Evolutionary conservation across 441 rosid species (phyloP).

Genomic region (Pelargonium citronellum): DNA sequence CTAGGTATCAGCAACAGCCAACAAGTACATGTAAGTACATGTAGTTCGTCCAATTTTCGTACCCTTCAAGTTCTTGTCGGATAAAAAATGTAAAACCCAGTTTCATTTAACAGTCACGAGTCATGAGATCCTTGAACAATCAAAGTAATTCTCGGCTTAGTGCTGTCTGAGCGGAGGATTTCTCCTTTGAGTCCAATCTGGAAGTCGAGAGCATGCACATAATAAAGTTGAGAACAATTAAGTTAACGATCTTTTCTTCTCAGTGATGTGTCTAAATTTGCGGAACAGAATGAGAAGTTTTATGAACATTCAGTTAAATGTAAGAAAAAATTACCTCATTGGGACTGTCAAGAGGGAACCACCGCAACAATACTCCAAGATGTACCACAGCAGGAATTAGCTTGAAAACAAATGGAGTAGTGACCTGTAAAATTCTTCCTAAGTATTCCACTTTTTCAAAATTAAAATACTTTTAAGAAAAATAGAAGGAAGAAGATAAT

Average conservation of each 20-base stretch:
- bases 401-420: constrained; percentile 29
- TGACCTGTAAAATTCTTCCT: constrained; percentile 19
- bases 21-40: background rate
- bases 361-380: constrained; percentile 26
- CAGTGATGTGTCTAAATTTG: no score
- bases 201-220: constrained; percentile 20
- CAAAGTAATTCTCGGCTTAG: constrained; percentile 36
- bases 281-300: no score
- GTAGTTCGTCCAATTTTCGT: background rate
- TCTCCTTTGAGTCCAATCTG: constrained; percentile 46
- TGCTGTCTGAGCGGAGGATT: constrained; percentile 39
- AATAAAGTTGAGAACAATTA: background rate
- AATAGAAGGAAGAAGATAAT: background rate
- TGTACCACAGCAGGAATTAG: constrained; percentile 26
- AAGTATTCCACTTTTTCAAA: background rate
- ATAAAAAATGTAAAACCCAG: constrained; percentile 13
- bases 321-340: constrained; percentile 20
- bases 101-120: constrained; percentile 23
- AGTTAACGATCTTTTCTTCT: background rate
- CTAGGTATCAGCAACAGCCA: background rate
- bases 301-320: no score
- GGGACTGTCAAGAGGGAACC: constrained; percentile 25
- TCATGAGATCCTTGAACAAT: constrained; percentile 41
- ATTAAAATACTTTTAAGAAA: background rate
- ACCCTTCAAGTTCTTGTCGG: constrained; percentile 5